A percentile compares a stretch with the other conserved stretches of the same genome.
Conservation (phyloP, 1,284 basidiomycete genomes). For the Trametes sp. region DNA sequence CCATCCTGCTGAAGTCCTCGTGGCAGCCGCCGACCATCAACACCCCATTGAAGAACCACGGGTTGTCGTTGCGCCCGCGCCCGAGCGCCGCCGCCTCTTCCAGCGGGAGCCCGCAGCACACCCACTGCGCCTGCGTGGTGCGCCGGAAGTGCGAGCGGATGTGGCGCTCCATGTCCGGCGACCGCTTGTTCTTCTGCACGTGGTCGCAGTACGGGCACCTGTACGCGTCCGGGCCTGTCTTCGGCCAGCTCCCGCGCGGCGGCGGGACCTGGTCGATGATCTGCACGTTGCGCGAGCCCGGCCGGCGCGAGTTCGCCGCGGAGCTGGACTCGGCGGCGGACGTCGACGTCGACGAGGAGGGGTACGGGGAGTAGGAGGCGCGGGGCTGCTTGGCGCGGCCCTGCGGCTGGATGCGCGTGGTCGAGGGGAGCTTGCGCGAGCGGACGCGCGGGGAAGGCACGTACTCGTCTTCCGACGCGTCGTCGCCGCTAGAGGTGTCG, state of each 20-base stretch:
- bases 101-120: slow-evolving; percentile 38
- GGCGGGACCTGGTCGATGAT: slow-evolving; percentile 24
- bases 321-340: slow-evolving; percentile 17
- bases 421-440: slow-evolving; percentile 22
- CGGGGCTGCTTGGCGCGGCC: slow-evolving; percentile 22
- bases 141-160: slow-evolving; percentile 34
- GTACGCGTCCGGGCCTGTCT: slow-evolving; percentile 24
- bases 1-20: slow-evolving; percentile 36
- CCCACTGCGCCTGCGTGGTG: slow-evolving; percentile 23
- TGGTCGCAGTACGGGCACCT: slow-evolving; percentile 33
- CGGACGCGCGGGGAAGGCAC: slow-evolving; percentile 23
- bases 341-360: slow-evolving; percentile 15
- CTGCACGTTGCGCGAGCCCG: slow-evolving; percentile 29
- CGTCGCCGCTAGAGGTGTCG: slow-evolving; percentile 25
- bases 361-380: slow-evolving; percentile 27
- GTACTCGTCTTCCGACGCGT: slow-evolving; percentile 32
- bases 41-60: slow-evolving; percentile 18
- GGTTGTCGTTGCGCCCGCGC: slow-evolving; percentile 13
- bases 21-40: slow-evolving; percentile 39
- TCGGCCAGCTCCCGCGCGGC: slow-evolving; percentile 23
- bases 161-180: slow-evolving; percentile 40
- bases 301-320: slow-evolving; percentile 14
- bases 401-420: slow-evolving; percentile 10
- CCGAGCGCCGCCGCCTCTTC: slow-evolving; percentile 20
- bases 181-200: slow-evolving; percentile 35